Conservation (phyloP, 2,329 filamentous ascomycete genomes). For the Bipolaris bicolor region DNA sequence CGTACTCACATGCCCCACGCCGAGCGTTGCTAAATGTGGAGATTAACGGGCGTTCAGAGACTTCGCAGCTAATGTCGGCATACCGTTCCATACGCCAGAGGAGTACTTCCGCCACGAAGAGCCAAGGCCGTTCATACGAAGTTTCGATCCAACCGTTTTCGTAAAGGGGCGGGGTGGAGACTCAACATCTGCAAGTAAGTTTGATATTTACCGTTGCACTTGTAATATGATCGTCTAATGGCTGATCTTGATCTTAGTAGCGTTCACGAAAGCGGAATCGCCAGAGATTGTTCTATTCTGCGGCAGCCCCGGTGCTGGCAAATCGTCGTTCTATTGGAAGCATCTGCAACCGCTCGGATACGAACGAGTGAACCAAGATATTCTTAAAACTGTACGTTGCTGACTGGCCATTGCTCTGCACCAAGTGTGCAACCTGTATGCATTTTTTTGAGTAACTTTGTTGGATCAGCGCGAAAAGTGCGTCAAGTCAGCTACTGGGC, state of each 20-base stretch:
- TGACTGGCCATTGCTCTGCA: constrained; percentile 18
- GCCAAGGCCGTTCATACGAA: constrained; percentile 68
- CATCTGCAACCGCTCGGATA: constrained; percentile 80
- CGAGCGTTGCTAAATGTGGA: constrained; percentile 16
- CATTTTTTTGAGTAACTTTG: constrained; percentile 39
- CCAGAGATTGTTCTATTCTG: constrained; percentile 84
- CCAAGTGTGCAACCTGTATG: constrained; percentile 32
- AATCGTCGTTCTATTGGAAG: constrained; percentile 88
- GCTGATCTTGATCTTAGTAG: constrained; percentile 31
- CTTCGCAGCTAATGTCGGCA: constrained; percentile 82
- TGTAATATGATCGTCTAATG: constrained; percentile 10
- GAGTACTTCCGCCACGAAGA: constrained; percentile 81
- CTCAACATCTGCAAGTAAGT: constrained; percentile 44
- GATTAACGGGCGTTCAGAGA: constrained; percentile 55
- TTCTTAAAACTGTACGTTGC: constrained; percentile 70
- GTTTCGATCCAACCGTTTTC: constrained; percentile 70
- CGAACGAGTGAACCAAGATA: constrained; percentile 87
- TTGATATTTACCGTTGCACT: constrained; percentile 26
- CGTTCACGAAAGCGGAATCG: constrained; percentile 62
- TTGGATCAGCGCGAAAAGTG: constrained; percentile 63
- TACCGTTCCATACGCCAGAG: constrained; percentile 84
- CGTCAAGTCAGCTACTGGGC: constrained; percentile 72
- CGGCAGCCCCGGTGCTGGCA: constrained; percentile 87
- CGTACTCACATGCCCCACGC: constrained; percentile 15
- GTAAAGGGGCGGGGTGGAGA: constrained; percentile 27